Evolutionary conservation across 306 rosid genomes (phyloP), one percentile per base, ranked within the genome.

Genomic region (Cucumis cinereus): DNA sequence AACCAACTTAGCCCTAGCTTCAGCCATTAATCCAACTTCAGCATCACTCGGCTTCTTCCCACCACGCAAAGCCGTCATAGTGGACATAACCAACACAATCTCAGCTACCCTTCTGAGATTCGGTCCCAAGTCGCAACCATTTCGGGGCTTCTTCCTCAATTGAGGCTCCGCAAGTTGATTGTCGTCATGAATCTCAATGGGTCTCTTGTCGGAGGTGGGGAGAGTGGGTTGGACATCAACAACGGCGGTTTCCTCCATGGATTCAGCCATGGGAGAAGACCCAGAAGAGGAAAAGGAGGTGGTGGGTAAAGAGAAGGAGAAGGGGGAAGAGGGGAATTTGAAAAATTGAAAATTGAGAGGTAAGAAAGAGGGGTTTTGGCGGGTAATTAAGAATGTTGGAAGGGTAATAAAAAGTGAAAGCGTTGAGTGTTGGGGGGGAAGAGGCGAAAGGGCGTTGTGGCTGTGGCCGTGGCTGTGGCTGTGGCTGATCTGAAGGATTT

Each of bases 61-160:
- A 0, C 82, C 97, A 10, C 99, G 92, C 78, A 94, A 80, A 38
- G 85, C 74, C 47, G 93, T 86, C 99, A 94, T 88, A 2, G 96
- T 83, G 10, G 96, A 92, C 83, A 94, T 60, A 24, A 86, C 97
- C 75, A 94, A 60, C 63, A 94, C 93, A 84, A 94, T 90, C 89
- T 92, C 96, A 77, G 99, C 99, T 74, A 94, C 98, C 78, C 92
- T 81, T 90, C 83, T 90, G 67, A 90, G 80, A 30, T 81, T 86
- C 14, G 52, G 66, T 19, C 30, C 81, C 4, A 56, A 10, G 7
- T 77, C 56, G 52, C 22, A 57, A 22, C 73, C 90, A 10, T 78
- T 57, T 78, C 86, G 89, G 5, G 92, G 79, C 87, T 79, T 92
- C 91, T 92, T 90, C 57, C 58, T 77, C 53, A 61, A 70, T 20